A percentile compares a stretch with the other conserved stretches of the same genome.
These are phyloP conservation scores for Pyropia yezoensis DNA, from an alignment of 23 red algal genomes.

Conservation along the genomic window DNA sequence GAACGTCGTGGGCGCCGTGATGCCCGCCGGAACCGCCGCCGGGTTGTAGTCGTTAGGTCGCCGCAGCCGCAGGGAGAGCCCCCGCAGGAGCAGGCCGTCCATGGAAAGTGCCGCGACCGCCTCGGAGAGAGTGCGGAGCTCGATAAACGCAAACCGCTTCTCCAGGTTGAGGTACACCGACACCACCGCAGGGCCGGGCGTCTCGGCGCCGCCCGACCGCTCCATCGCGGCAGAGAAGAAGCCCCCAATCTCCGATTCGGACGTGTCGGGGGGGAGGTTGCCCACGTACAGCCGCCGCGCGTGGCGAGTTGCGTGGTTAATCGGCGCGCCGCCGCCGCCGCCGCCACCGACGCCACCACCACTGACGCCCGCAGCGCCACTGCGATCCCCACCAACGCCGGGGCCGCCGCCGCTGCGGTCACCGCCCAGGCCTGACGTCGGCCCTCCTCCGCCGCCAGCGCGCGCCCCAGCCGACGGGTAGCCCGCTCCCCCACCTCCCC, in stretches of 20 bases:
- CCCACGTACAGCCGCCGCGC: conserved; percentile 86
- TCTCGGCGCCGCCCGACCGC: conserved; percentile 33
- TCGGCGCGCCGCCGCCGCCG: not conserved
- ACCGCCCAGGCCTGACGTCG: not conserved
- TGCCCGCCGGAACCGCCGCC: conserved; percentile 4
- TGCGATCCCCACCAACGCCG: not conserved
- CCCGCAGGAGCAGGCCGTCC: conserved; percentile 76
- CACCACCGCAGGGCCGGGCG: conserved; percentile 48
- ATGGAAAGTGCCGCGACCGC: conserved; percentile 59
- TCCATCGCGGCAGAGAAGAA: conserved; percentile 74
- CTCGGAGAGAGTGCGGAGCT: conserved; percentile 58
- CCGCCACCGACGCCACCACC: not conserved
- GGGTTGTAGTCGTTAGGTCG: conserved; percentile 80
- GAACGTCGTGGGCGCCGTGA: conserved; percentile 46
- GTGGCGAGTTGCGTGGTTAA: conserved; percentile 55
- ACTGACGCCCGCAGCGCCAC: not conserved
- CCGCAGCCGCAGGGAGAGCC: conserved; percentile 69
- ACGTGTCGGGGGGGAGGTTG: conserved; percentile 60
- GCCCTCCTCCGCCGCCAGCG: conserved; percentile 16
- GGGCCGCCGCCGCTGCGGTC: not conserved
- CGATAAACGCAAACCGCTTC: conserved; percentile 93
- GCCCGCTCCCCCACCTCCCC: conserved; percentile 2
- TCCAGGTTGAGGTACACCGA: conserved; percentile 85
- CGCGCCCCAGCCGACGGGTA: not conserved
- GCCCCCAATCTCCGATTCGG: conserved; percentile 53